These are phyloP conservation scores for Claviceps sp. DNA, from an alignment of 2,329 filamentous ascomycete species.

Conservation along the genomic window DNA sequence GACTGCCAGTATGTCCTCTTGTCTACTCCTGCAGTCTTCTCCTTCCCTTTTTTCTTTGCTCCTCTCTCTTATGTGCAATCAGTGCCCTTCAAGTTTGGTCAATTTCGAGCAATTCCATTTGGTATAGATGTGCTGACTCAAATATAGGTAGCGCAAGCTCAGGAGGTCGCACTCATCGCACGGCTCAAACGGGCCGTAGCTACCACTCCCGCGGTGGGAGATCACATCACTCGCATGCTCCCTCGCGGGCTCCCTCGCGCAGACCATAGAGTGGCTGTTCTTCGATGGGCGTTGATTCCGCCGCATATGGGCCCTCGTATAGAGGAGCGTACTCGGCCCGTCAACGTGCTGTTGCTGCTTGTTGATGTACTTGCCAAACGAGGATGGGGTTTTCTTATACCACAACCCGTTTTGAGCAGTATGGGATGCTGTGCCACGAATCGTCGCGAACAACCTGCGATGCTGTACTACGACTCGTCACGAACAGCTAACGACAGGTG, in stretches of 20 bases:
- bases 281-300: background rate
- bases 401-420: no score
- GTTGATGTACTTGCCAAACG: background rate
- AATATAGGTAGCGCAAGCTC: conserved; percentile 12
- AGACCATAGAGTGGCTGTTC: conserved; percentile 2
- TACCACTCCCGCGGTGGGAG: conserved; percentile 3
- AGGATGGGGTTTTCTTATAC: no score
- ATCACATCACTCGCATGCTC: conserved; percentile 4
- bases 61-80: no score
- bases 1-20: conserved; percentile 35
- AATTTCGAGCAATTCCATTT: no score
- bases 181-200: conserved; percentile 2
- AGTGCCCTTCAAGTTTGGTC: no score
- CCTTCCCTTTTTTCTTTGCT: no score
- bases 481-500: no score
- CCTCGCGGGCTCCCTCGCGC: background rate
- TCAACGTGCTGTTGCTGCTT: background rate
- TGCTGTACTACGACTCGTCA: no score
- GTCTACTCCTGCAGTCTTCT: background rate
- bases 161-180: conserved; percentile 9
- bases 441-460: no score
- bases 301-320: background rate
- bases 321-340: background rate
- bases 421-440: no score
- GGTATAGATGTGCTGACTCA: background rate